A percentile compares a stretch with the other conserved stretches of the same genome.
phyloP scores from a whole-genome alignment of 148 eudicot species.

The Amaranthus palmeri region DNA sequence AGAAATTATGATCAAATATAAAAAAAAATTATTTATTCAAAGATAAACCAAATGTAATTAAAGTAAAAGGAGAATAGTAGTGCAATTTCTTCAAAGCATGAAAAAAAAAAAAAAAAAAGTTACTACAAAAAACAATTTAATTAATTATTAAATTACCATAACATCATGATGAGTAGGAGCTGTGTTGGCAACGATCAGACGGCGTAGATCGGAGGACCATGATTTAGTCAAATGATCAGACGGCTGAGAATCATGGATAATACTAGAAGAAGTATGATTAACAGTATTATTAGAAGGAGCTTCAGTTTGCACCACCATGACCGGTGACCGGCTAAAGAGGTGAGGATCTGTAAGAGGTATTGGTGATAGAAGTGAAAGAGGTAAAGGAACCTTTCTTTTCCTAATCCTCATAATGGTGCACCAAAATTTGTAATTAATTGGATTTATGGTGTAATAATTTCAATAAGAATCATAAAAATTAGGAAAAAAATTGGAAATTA shows the following conservation, averaged over 20 bases:
- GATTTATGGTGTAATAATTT: too few relatives aligned
- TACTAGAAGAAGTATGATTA: background rate
- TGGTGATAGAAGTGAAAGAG: conserved; percentile 39
- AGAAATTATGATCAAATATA: background rate
- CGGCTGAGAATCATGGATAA: conserved; percentile 17
- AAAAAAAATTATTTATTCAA: background rate
- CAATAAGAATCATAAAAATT: too few relatives aligned
- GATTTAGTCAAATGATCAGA: conserved; percentile 33
- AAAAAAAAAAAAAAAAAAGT: background rate
- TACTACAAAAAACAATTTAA: background rate
- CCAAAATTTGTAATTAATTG: background rate
- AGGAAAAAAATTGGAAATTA: too few relatives aligned
- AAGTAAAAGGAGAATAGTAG: background rate
- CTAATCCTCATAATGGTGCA: conserved; percentile 53
- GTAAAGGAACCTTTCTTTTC: conserved; percentile 52
- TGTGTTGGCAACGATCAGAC: conserved; percentile 18
- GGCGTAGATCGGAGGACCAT: conserved; percentile 23
- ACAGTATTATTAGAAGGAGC: background rate
- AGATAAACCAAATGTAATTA: background rate
- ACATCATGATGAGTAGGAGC: too few relatives aligned
- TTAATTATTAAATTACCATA: background rate
- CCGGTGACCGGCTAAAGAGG: conserved; percentile 40
- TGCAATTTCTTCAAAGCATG: conserved; percentile 12
- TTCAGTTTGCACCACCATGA: conserved; percentile 12
- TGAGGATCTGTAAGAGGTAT: conserved; percentile 44